phyloP scores from a whole-genome alignment of 306 rosid species.

The Gastrolobium villosum region DNA sequence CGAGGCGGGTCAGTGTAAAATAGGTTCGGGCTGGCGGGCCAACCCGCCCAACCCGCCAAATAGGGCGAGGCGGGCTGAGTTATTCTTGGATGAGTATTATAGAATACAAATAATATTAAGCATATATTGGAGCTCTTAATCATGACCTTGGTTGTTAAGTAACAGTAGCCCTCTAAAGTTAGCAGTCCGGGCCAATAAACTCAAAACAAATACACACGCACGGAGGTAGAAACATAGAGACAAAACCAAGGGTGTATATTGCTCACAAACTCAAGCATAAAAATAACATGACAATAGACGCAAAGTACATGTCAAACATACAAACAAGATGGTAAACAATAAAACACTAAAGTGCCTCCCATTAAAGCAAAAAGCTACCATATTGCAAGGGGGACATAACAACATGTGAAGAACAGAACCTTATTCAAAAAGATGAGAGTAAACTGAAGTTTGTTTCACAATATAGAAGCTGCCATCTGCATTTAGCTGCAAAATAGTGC shows the following conservation, averaged over 20 bases:
- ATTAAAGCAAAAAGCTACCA: slow-evolving; percentile 28
- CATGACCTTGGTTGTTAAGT: slow-evolving; percentile 5
- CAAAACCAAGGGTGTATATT: not conserved
- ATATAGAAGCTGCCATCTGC: not conserved
- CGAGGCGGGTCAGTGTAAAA: too few relatives aligned
- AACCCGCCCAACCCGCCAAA: too few relatives aligned
- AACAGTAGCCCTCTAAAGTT: not conserved
- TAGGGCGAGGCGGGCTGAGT: too few relatives aligned
- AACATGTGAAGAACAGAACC: slow-evolving; percentile 9
- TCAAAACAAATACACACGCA: slow-evolving; percentile 27
- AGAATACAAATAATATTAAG: slow-evolving; percentile 19
- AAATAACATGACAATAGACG: slow-evolving; percentile 13
- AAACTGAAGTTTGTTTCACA: not conserved
- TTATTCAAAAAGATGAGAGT: not conserved
- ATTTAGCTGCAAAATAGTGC: slow-evolving; percentile 21
- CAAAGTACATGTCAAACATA: slow-evolving; percentile 37
- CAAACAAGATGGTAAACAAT: slow-evolving; percentile 33
- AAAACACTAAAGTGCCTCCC: slow-evolving; percentile 24
- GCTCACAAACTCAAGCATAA: slow-evolving; percentile 1
- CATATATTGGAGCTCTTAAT: slow-evolving; percentile 6
- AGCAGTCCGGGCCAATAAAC: not conserved
- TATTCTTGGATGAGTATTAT: too few relatives aligned
- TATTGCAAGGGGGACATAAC: slow-evolving; percentile 7
- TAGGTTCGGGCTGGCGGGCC: too few relatives aligned
- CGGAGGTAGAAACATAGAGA: not conserved